Conservation (phyloP, 2,329 filamentous ascomycete genomes). For the Sporothrix variecibatus region DNA sequence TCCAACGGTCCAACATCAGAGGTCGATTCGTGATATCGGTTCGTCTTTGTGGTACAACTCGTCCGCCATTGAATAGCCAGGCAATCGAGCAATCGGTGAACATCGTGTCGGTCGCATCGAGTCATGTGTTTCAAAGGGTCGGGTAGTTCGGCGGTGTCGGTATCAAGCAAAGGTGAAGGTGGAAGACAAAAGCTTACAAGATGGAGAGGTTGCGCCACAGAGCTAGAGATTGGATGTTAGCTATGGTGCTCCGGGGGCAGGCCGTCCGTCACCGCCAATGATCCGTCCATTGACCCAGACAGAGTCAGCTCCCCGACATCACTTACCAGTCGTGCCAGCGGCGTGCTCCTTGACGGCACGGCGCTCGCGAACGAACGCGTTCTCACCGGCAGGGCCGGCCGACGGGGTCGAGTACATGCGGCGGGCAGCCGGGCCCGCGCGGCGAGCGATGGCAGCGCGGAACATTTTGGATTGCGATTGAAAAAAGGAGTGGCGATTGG, state of each 20-base stretch:
- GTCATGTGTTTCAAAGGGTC: not conserved
- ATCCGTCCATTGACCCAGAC: not conserved
- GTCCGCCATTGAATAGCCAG: too few species aligned
- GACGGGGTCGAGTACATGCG: constrained; percentile 30
- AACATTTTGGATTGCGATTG: constrained; percentile 26
- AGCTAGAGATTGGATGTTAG: constrained; percentile 57
- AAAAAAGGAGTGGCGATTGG: constrained; percentile 14
- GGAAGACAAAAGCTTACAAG: constrained; percentile 65
- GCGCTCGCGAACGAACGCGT: constrained; percentile 91
- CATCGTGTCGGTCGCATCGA: not conserved
- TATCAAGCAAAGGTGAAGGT: not conserved
- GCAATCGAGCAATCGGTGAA: not conserved
- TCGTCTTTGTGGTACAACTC: not conserved
- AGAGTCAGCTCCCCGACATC: not conserved
- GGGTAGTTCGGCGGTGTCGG: not conserved
- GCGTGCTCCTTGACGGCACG: constrained; percentile 90
- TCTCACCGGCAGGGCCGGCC: constrained; percentile 56
- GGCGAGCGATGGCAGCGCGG: constrained; percentile 29
- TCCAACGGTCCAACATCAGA: not conserved
- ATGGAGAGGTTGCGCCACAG: constrained; percentile 95
- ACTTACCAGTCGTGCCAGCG: constrained; percentile 76
- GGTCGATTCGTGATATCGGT: not conserved
- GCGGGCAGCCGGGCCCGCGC: constrained; percentile 29
- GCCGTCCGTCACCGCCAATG: not conserved
- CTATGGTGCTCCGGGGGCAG: not conserved